A percentile compares a stretch with the other conserved stretches of the same genome.
Evolutionary conservation across 371 early-diverging fungal species (phyloP).

Genomic region (Mycotypha africana): DNA sequence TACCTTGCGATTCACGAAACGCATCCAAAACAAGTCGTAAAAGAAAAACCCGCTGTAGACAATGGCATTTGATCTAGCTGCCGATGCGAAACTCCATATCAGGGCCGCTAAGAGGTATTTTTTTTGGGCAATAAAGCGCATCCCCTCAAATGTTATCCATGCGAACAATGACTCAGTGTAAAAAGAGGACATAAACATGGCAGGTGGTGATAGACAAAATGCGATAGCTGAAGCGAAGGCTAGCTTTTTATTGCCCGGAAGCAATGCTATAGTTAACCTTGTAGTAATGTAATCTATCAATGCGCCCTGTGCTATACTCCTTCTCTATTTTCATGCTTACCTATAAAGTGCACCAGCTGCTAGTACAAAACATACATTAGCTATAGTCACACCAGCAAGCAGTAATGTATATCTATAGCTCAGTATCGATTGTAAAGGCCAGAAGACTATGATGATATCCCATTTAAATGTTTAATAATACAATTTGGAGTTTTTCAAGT

Average conservation of each 20-base stretch:
- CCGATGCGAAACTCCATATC: constrained; percentile 56
- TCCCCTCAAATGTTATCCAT: constrained; percentile 70
- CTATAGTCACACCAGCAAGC: constrained; percentile 62
- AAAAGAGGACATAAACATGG: constrained; percentile 84
- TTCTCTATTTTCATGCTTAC: constrained; percentile 18
- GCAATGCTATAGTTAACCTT: constrained; percentile 44
- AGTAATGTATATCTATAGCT: constrained; percentile 43
- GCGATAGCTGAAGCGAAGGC: constrained; percentile 68
- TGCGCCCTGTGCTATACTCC: too few relatives aligned
- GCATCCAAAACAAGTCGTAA: constrained; percentile 44
- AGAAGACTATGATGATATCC: constrained; percentile 35
- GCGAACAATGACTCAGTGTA: constrained; percentile 91
- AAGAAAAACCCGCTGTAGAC: constrained; percentile 77
- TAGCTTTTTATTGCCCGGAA: constrained; percentile 42
- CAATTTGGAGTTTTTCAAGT: too few relatives aligned
- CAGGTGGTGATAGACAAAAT: constrained; percentile 73
- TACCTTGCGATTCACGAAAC: constrained; percentile 8
- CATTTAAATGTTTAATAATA: too few relatives aligned
- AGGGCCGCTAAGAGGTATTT: constrained; percentile 35
- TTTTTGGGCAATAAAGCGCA: constrained; percentile 48
- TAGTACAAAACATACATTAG: constrained; percentile 72
- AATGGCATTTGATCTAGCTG: constrained; percentile 80
- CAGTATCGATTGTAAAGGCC: constrained; percentile 37
- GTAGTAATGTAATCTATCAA: background rate
- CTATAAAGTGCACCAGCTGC: constrained; percentile 73